phyloP scores from a whole-genome alignment of 2,329 filamentous ascomycete species.

The Pseudocercospora eumusae region DNA sequence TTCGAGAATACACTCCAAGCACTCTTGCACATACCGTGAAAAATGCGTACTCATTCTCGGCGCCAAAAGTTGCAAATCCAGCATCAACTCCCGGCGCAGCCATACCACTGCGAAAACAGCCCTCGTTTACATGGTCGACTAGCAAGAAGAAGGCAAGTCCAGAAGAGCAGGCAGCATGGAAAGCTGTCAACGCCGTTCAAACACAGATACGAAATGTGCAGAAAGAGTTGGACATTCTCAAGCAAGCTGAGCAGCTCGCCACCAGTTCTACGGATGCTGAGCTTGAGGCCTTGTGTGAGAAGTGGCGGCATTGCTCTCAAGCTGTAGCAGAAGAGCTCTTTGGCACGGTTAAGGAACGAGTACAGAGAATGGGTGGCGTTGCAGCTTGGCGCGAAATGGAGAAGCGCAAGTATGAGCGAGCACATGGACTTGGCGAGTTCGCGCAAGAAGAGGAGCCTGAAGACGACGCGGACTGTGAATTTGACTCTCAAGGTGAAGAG shows the following conservation, averaged over 20 bases:
- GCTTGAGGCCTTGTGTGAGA: constrained; percentile 57
- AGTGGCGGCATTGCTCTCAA: constrained; percentile 63
- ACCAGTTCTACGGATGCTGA: constrained; percentile 53
- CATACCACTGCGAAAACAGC: constrained; percentile 42
- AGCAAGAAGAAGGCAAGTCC: constrained; percentile 29
- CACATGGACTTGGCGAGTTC: constrained; percentile 34
- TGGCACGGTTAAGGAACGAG: constrained; percentile 58
- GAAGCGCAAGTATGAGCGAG: constrained; percentile 37
- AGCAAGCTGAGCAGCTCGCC: constrained; percentile 58
- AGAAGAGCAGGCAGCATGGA: constrained; percentile 32
- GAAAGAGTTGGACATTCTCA: constrained; percentile 53
- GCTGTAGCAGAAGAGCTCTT: constrained; percentile 70
- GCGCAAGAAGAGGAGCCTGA: constrained; percentile 40
- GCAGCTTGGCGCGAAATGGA: constrained; percentile 51
- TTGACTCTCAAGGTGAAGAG: constrained; percentile 39
- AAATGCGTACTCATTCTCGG: not conserved
- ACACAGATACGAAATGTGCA: constrained; percentile 44
- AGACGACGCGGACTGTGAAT: constrained; percentile 42
- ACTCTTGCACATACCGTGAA: constrained; percentile 36
- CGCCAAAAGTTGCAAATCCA: not conserved
- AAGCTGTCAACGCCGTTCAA: constrained; percentile 32
- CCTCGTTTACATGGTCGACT: constrained; percentile 31
- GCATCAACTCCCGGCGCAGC: constrained; percentile 17
- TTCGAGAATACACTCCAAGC: constrained; percentile 33
- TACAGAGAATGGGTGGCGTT: constrained; percentile 65